These are phyloP conservation scores for Laetiporus sulphureus DNA, from an alignment of 1,284 basidiomycete species.

Conservation along the genomic window DNA sequence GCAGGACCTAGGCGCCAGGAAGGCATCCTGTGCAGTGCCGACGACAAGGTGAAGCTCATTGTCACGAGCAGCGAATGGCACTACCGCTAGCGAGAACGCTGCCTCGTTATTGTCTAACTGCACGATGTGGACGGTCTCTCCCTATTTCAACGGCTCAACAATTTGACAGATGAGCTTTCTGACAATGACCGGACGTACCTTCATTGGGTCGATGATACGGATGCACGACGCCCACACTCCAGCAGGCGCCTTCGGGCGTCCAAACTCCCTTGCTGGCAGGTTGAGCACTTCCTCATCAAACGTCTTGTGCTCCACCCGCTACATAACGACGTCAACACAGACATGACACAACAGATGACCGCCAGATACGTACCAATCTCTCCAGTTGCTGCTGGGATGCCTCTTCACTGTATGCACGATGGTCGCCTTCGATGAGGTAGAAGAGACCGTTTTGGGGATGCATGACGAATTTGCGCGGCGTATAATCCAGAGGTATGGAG, in stretches of 20 bases:
- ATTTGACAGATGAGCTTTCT: too few species aligned
- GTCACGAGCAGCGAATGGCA: conserved; percentile 74
- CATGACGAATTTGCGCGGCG: conserved; percentile 88
- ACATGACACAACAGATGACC: neutral
- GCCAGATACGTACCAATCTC: conserved; percentile 50
- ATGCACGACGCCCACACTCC: conserved; percentile 95
- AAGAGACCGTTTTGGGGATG: conserved; percentile 81
- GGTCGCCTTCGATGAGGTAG: conserved; percentile 92
- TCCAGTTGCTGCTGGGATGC: conserved; percentile 60
- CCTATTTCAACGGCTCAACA: too few species aligned
- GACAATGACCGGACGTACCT: conserved; percentile 35
- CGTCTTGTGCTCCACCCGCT: conserved; percentile 53
- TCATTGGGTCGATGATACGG: conserved; percentile 84
- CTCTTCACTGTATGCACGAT: conserved; percentile 76
- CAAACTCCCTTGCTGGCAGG: conserved; percentile 76
- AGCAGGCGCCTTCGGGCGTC: conserved; percentile 78
- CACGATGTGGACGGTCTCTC: conserved; percentile 66
- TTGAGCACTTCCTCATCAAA: conserved; percentile 77
- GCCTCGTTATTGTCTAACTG: conserved; percentile 92
- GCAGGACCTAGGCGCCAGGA: conserved; percentile 80
- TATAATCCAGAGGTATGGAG: conserved; percentile 83
- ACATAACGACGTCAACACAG: conserved; percentile 6
- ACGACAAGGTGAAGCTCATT: conserved; percentile 86
- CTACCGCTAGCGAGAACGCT: conserved; percentile 88
- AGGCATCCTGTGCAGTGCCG: conserved; percentile 85